Percentiles rank a stretch among this genome's conserved stretches.
These are phyloP conservation scores for Aethionema arabicum DNA, from an alignment of 345 rosid genomes.

Conservation along the genomic window DNA sequence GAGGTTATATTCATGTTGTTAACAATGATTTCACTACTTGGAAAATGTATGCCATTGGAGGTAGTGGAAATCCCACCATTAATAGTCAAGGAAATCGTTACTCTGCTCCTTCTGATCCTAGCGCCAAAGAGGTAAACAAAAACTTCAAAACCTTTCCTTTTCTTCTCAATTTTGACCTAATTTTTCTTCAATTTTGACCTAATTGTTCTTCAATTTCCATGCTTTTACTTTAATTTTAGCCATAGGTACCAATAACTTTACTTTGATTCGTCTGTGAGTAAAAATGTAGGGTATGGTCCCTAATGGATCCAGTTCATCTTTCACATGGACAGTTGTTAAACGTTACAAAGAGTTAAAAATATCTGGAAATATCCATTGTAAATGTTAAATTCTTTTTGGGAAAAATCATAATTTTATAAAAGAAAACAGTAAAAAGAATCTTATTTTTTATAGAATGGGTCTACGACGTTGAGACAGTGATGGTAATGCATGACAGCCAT, in stretches of 20 bases:
- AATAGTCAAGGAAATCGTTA: slow-evolving; percentile 96
- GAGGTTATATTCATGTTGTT: slow-evolving; percentile 87
- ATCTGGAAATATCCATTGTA: slow-evolving; percentile 21
- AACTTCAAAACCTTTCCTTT: neutral
- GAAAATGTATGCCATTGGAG: slow-evolving; percentile 94
- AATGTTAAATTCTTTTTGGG: neutral
- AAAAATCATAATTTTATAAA: neutral
- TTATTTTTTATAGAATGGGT: slow-evolving; percentile 15
- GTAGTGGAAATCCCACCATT: slow-evolving; percentile 82
- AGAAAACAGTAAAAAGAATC: slow-evolving; percentile 18
- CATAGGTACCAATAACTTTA: no score
- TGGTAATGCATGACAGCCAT: slow-evolving; percentile 36
- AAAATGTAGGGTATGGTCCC: slow-evolving; percentile 5
- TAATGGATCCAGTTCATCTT: slow-evolving; percentile 32
- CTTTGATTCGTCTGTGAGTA: neutral
- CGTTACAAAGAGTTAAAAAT: slow-evolving; percentile 5
- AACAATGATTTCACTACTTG: slow-evolving; percentile 76
- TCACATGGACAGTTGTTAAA: slow-evolving; percentile 31
- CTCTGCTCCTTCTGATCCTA: slow-evolving; percentile 56
- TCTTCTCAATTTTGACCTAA: neutral
- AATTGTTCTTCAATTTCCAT: no score
- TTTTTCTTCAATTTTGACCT: slow-evolving; percentile 11
- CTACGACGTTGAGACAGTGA: slow-evolving; percentile 32
- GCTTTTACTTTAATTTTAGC: no score
- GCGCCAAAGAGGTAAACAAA: slow-evolving; percentile 78